Evolutionary conservation across 306 rosid genomes (phyloP).

Genomic region (Prunus armeniaca): DNA sequence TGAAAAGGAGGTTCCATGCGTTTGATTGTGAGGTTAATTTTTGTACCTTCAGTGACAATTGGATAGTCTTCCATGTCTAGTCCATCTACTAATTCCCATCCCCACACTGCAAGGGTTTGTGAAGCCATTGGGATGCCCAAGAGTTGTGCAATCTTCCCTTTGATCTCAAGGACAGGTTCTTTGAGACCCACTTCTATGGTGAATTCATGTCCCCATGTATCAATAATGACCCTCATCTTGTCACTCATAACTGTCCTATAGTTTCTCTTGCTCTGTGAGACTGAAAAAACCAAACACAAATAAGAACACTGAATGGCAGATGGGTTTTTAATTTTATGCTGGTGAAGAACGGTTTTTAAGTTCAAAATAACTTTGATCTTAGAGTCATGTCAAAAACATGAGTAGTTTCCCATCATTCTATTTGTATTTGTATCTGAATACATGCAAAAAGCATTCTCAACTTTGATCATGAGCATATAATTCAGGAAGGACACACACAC

Average conservation of each 20-base stretch:
- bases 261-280: background rate
- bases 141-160: constrained; percentile 67
- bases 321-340: background rate
- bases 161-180: constrained; percentile 65
- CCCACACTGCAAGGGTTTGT: constrained; percentile 61
- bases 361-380: background rate
- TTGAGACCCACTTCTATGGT: constrained; percentile 50
- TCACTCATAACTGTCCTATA: background rate
- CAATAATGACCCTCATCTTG: constrained; percentile 45
- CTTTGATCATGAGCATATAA: background rate
- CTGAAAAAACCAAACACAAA: background rate
- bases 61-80: constrained; percentile 92
- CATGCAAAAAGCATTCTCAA: background rate
- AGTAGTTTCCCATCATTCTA: background rate
- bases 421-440: background rate
- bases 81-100: constrained; percentile 80
- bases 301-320: background rate
- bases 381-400: constrained; percentile 6
- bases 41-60: constrained; percentile 69
- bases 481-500: background rate
- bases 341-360: background rate
- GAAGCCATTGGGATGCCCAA: constrained; percentile 54
- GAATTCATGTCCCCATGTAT: constrained; percentile 40
- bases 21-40: constrained; percentile 62
- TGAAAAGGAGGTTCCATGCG: constrained; percentile 16